Percentiles rank a stretch among this genome's conserved stretches.
Evolutionary conservation across 805 yeast genomes (phyloP).

Genomic region (Ogataea corticis): DNA sequence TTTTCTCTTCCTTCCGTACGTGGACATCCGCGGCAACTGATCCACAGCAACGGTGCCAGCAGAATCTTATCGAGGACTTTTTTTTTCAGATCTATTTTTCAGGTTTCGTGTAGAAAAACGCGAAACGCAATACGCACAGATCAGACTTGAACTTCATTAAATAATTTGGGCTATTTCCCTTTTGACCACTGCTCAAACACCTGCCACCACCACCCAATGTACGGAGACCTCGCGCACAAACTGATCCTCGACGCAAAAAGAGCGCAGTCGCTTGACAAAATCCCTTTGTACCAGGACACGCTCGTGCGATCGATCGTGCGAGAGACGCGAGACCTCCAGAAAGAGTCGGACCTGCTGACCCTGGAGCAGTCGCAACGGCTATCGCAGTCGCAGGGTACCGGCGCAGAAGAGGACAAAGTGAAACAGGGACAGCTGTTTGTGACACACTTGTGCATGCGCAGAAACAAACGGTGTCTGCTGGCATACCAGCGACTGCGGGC

Average conservation of each 20-base stretch:
- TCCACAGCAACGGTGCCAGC: no score
- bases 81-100: neutral
- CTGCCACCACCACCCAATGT: constrained; percentile 50
- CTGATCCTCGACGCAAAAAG: constrained; percentile 85
- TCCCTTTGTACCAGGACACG: constrained; percentile 75
- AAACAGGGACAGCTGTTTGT: constrained; percentile 68
- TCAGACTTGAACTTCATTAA: no score
- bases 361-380: constrained; percentile 16
- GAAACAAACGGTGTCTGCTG: constrained; percentile 86
- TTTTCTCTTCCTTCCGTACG: constrained; percentile 8
- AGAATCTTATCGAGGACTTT: neutral
- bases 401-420: constrained; percentile 40
- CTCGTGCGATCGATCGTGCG: constrained; percentile 65
- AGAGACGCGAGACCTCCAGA: constrained; percentile 67
- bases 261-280: constrained; percentile 57
- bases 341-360: constrained; percentile 52
- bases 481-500: constrained; percentile 81
- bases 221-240: constrained; percentile 84
- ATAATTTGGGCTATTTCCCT: no score
- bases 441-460: constrained; percentile 71
- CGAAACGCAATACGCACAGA: neutral
- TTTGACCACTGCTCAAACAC: neutral
- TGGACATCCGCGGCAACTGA: neutral
- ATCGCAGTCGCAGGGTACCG: constrained; percentile 12
- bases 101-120: neutral